Base-by-base conservation (phyloP, 495 filamentous ascomycete genomes). In the Neurospora sp. region DNA sequence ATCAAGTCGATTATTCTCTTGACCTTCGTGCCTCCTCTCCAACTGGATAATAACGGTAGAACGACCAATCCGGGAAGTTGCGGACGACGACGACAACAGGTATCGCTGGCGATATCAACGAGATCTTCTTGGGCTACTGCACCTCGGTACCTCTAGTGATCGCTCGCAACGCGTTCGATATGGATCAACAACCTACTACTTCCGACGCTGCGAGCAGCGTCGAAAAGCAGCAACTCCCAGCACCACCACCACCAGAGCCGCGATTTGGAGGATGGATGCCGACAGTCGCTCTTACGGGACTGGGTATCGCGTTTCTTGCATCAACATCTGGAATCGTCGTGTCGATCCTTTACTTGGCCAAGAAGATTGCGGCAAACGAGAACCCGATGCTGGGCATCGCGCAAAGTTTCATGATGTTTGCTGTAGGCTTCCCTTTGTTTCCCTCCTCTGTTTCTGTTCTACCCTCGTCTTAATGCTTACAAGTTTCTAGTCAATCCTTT, bases 341-440 rank as follows among this genome's bases (percentile, higher is more conserved):
- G 14, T 65, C 53, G 12, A 65, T 65, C 6, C 53, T 65, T 17
- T 65, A 65, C 27, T 65, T 65, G 53, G 27, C 53, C 22, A 65
- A 65, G 27, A 65, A 65, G 27, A 65, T 65, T 65, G 27, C 53
- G 3, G 53, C 53, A 65, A 65, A 65, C 5, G n/a, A 20, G 2
- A 71, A 38, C 12, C 44, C 42, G 6, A 53, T 70, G 12, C 61
- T 53, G 12, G 73, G 48, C 4, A 70, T 75, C 37, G 70, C 71
- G 42, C 75, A 76, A 9, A 71, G 73, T 39, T 73, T 76, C 40
- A 70, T 73, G 7, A 35, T 75, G 31, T 76, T 75, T 59, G 41
- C 75, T 38, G 74, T 76, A 59, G 9, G 73, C 71, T 70, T 6
- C 44, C 31, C 37, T n/a, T 70, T 2, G 1, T 70, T 40, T 65